Conservation (phyloP, 768 basidiomycete genomes). For the Multifurca ochricompacta region DNA sequence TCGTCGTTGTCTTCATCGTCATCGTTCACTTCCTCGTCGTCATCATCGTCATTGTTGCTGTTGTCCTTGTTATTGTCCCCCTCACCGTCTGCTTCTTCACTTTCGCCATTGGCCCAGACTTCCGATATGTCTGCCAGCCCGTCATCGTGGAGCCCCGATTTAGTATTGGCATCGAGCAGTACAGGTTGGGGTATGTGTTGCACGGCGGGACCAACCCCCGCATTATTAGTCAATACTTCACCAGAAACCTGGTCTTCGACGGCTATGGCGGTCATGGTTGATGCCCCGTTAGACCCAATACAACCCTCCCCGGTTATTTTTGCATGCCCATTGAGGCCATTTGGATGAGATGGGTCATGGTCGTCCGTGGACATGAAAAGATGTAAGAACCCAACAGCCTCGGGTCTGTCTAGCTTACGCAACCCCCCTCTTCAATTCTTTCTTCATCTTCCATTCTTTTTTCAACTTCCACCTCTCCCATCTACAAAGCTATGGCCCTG, state of each 20-base stretch:
- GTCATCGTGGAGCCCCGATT: background rate
- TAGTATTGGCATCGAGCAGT: background rate
- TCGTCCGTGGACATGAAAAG: slow-evolving; percentile 11
- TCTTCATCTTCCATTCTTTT: no score
- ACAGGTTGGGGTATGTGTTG: background rate
- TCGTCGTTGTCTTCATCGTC: slow-evolving; percentile 75
- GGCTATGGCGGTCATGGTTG: background rate
- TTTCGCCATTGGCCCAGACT: slow-evolving; percentile 22
- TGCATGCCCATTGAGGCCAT: background rate
- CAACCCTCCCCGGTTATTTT: background rate
- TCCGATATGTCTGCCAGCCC: slow-evolving; percentile 5
- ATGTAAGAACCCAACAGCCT: background rate
- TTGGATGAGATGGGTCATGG: background rate
- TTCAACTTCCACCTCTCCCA: no score
- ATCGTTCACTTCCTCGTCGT: slow-evolving; percentile 44
- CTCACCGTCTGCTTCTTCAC: slow-evolving; percentile 1
- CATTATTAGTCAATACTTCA: background rate
- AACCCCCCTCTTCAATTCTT: no score
- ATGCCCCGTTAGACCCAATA: background rate
- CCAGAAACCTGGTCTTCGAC: background rate
- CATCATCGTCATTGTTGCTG: slow-evolving; percentile 34
- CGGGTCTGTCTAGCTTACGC: no score
- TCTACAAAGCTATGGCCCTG: background rate
- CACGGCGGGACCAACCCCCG: background rate
- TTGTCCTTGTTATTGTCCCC: slow-evolving; percentile 21